A percentile compares a stretch with the other conserved stretches of the same genome.
Conservation (phyloP, 2,329 filamentous ascomycete species). For the Pseudocercospora eumusae region DNA sequence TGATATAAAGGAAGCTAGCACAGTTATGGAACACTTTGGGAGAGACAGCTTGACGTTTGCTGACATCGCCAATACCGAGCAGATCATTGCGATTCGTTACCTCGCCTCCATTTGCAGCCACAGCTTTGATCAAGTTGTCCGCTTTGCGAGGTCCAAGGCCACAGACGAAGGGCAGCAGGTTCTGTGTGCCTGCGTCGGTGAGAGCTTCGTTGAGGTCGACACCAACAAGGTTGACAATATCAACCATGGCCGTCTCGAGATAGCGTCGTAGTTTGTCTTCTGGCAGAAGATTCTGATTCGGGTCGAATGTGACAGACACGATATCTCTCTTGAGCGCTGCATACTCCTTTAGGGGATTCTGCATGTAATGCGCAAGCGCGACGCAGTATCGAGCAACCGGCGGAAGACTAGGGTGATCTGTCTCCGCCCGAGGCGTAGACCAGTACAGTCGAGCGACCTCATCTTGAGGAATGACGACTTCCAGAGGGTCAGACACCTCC, state of each 20-base stretch:
- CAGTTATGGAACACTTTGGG: conserved; percentile 95
- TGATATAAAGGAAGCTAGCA: conserved; percentile 89
- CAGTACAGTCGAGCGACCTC: conserved; percentile 97
- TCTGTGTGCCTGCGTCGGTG: conserved; percentile 76
- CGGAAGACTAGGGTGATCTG: conserved; percentile 78
- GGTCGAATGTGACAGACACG: conserved; percentile 81
- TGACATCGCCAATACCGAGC: conserved; percentile 75
- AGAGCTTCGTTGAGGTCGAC: conserved; percentile 94
- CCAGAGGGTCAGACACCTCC: conserved; percentile 74
- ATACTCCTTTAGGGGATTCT: conserved; percentile 96
- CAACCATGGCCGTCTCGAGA: conserved; percentile 94
- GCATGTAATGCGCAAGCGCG: conserved; percentile 84
- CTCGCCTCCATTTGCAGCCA: conserved; percentile 85
- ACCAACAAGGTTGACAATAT: conserved; percentile 96
- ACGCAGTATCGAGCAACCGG: conserved; percentile 86
- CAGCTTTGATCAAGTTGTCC: conserved; percentile 78
- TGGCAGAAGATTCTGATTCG: conserved; percentile 83
- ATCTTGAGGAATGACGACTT: conserved; percentile 90
- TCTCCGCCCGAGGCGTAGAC: conserved; percentile 74
- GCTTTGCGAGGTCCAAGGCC: conserved; percentile 92
- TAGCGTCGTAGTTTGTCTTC: conserved; percentile 83
- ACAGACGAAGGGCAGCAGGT: conserved; percentile 85
- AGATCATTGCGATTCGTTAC: conserved; percentile 84
- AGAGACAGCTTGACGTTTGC: conserved; percentile 68
- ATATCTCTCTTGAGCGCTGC: conserved; percentile 88